Evolutionary conservation across 139 green algal species (phyloP).

Genomic region (Klebsormidium nitens): DNA sequence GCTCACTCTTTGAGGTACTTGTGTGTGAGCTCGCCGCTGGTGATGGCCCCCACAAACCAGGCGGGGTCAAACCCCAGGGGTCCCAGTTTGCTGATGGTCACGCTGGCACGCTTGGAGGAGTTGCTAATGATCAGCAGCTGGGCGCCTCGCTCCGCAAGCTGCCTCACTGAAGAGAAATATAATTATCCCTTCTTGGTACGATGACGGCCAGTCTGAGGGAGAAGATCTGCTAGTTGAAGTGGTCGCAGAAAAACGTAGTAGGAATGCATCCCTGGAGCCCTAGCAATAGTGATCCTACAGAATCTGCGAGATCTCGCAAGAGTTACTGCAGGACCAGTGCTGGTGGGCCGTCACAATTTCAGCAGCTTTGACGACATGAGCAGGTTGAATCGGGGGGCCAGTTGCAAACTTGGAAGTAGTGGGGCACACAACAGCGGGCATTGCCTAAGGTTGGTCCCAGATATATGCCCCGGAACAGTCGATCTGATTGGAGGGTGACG

Average conservation of each 20-base stretch:
- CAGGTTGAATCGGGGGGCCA: background rate
- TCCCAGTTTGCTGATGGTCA: constrained; percentile 53
- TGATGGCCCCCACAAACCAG: constrained; percentile 69
- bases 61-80: constrained; percentile 67
- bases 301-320: too few species aligned
- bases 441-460: background rate
- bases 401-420: background rate
- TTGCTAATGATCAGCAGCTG: constrained; percentile 64
- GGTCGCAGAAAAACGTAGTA: background rate
- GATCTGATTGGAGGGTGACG: background rate
- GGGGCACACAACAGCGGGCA: background rate
- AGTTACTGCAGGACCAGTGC: background rate
- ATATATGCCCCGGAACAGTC: background rate
- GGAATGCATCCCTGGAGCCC: background rate
- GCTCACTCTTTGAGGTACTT: constrained; percentile 17
- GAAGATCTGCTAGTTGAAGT: background rate
- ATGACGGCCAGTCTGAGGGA: background rate
- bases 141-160: constrained; percentile 29
- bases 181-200: background rate
- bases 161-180: constrained; percentile 11
- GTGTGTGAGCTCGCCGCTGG: constrained; percentile 75
- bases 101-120: constrained; percentile 50
- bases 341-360: too few species aligned
- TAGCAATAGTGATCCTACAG: background rate
- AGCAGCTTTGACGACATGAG: too few species aligned